Evolutionary conservation across 257 asterid species (phyloP), one percentile per base, ranked within the genome.

Genomic region (Henckelia pumila): DNA sequence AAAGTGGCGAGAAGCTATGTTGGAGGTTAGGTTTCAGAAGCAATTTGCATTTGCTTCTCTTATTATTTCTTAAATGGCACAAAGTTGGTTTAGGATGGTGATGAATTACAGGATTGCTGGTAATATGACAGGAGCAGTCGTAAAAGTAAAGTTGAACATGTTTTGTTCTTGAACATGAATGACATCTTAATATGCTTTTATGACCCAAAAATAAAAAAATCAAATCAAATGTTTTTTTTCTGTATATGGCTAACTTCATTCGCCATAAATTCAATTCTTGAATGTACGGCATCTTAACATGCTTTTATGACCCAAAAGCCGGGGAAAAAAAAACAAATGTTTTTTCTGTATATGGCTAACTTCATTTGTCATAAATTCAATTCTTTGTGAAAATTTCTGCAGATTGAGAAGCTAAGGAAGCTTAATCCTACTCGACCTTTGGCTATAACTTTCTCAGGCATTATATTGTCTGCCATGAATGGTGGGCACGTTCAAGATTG

Each of bases 401-500:
- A 90, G 99, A 77, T 90, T 59, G 79, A 90, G 80, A 90, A 86
- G 82, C 81, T 90, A 61, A 82, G 72, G 68, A 49, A 56, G 56
- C 84, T 86, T 66, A 76, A 33, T 24, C 73, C 75, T 17, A 70
- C 84, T 24, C 86, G 80, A 81, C 90, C 97, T 65, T 68, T 90
- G 82, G 84, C 81, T 19, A 87, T 86, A 71, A 83, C 95, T 69
- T 88, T 82, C 79, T 85, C 97, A 22, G 99, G 97, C 71, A 83
- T 93, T 95, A 88, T 90, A 78, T 73, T 73, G 73, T 78, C 95
- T 50, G 85, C 96, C 66, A 67, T 93, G 92, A 88, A 88, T 33
- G 92, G 96, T 61, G 97, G 97, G 23, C 91, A 93, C 73, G 56
- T 82, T 70, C 79, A 73, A 32, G 86, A 82, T 65, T 90, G 99